Evolutionary conservation across 768 basidiomycete genomes (phyloP), one percentile per base, ranked within the genome.

Genomic region (Termitomyces sp.): DNA sequence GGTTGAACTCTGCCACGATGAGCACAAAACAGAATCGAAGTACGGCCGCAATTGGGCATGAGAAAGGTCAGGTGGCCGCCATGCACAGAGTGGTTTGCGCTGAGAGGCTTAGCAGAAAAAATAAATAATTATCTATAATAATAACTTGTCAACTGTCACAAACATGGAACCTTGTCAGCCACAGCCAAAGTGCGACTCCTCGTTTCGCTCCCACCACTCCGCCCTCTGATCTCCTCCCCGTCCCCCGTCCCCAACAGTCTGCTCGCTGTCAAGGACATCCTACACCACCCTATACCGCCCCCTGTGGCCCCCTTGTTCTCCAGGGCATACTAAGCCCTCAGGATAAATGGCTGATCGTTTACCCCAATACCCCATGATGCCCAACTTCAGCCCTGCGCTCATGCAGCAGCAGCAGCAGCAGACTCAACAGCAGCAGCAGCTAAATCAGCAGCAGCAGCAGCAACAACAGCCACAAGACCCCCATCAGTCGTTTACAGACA

Each of bases 331-430:
- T 65, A 61, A 58, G 66, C 61, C 63, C 54, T 58, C 63, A 69
- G 73, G 73, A 75, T 73, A 69, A 71, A 85, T 85, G 85, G 83
- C 85, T 68, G 84, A 87, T 80, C 82, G 80, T 70, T 68, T 77
- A 53, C 67, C 77, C 65, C 77, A 76, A 70, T 85, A 83, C 69
- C 61, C 75, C 64, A 82, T 86, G 79, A 71, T 82, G 46, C 70
- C 81, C 58, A 77, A 72, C 69, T 80, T 83, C 70, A 75, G 73
- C 58, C 70, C 74, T 56, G 72, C 62, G 58, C 69, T 80, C 64
- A 72, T 76, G 33, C 74, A 76, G 61, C 80, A 76, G 54, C 77
- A 76, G 54, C 77, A 26, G 26, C 26, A 77, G 57, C 75, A 74
- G 56, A 75, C 74, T 53, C 72, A 75, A 56, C 71, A 72, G 47